Percentiles rank a stretch among this genome's conserved stretches.
Conservation (phyloP, 1,139 yeast genomes). For the Geotrichum carabidarum region DNA sequence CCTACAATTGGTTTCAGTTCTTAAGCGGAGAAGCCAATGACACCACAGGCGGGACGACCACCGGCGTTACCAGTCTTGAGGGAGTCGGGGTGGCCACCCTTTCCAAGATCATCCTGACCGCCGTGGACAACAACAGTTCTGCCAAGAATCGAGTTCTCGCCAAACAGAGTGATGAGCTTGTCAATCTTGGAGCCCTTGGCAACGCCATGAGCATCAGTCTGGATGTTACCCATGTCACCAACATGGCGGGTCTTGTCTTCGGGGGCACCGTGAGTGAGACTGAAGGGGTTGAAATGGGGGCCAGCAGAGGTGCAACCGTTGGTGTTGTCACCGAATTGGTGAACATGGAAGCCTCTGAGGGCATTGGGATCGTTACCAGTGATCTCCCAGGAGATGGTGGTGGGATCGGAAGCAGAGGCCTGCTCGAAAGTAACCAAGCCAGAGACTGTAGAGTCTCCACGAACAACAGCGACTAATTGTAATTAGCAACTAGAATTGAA, state of each 20-base stretch:
- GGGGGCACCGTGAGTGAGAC: constrained; percentile 91
- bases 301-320: constrained; percentile 99
- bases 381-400: constrained; percentile 82
- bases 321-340: constrained; percentile 97
- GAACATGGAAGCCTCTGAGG: constrained; percentile 94
- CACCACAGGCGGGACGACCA: constrained; percentile 98
- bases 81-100: constrained; percentile 92
- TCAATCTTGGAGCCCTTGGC: constrained; percentile 88
- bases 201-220: constrained; percentile 78
- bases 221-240: constrained; percentile 94
- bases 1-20: background rate
- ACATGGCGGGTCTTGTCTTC: constrained; percentile 86
- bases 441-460: constrained; percentile 86
- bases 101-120: constrained; percentile 93
- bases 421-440: constrained; percentile 89
- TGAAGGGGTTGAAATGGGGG: constrained; percentile 95
- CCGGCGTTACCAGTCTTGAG: constrained; percentile 98
- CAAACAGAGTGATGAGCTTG: constrained; percentile 68
- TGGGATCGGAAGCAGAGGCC: constrained; percentile 67
- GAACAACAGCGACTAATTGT: constrained; percentile 75
- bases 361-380: constrained; percentile 84
- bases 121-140: constrained; percentile 95
- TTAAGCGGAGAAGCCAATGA: constrained; percentile 57
- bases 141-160: constrained; percentile 82
- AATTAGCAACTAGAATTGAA: background rate